Evolutionary conservation across 176 grass and related monocot genomes (phyloP).

Genomic region (Rhipidocladum racemiflorum): DNA sequence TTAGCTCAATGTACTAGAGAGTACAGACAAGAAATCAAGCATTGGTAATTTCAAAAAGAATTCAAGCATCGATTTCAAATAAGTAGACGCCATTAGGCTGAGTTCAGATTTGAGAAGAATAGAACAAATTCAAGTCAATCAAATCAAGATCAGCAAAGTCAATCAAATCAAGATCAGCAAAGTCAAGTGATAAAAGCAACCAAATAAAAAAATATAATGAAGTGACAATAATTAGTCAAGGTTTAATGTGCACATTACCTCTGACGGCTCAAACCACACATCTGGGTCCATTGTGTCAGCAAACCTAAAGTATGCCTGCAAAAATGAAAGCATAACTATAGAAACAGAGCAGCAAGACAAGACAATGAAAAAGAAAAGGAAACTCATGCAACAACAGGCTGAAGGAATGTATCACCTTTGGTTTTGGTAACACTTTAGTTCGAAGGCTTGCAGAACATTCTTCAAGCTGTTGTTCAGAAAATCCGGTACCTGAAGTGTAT

Average conservation of each 20-base stretch:
- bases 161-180: background rate
- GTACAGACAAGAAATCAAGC: background rate
- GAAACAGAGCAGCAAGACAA: background rate
- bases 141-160: background rate
- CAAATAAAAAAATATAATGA: background rate
- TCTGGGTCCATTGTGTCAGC: constrained; percentile 88
- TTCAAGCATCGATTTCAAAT: background rate
- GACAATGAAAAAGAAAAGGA: constrained; percentile 2
- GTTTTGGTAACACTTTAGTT: constrained; percentile 87
- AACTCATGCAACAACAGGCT: background rate
- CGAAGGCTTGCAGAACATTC: constrained; percentile 78
- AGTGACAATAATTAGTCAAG: background rate
- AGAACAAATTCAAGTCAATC: background rate
- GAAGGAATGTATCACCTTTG: constrained; percentile 66
- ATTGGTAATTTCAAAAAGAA: background rate
- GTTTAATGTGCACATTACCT: constrained; percentile 47
- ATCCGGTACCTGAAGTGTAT: constrained; percentile 76
- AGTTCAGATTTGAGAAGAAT: constrained; percentile 11
- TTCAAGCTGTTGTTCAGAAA: constrained; percentile 96
- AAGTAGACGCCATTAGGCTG: background rate
- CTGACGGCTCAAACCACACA: constrained; percentile 94
- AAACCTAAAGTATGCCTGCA: constrained; percentile 90
- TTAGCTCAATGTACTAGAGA: background rate
- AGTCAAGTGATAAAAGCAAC: background rate
- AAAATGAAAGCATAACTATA: constrained; percentile 25